Conservation (phyloP, 495 filamentous ascomycete species). For the Friedmanniomyces simplex region DNA sequence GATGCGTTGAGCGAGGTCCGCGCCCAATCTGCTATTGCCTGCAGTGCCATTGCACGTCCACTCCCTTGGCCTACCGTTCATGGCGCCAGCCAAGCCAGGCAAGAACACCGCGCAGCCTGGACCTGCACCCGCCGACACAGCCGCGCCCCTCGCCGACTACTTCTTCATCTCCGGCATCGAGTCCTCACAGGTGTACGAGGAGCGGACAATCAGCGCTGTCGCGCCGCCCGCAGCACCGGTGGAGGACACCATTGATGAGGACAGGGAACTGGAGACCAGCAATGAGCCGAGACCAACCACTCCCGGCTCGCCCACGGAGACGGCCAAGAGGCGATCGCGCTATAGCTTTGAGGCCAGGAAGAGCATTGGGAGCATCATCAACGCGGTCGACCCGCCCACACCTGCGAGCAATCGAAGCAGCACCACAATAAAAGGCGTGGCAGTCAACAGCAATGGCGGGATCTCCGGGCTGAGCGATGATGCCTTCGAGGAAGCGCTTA, state of each 20-base stretch:
- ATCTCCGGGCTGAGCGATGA: conserved; percentile 45
- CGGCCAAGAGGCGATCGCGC: conserved; percentile 50
- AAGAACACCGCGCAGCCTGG: conserved; percentile 7
- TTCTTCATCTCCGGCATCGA: conserved; percentile 97
- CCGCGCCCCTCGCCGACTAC: conserved; percentile 86
- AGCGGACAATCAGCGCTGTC: conserved; percentile 26
- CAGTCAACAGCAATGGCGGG: conserved; percentile 14
- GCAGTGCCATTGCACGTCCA: conserved; percentile 16
- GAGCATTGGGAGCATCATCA: conserved; percentile 55
- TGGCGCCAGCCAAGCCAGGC: conserved; percentile 15
- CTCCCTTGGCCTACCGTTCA: conserved; percentile 4
- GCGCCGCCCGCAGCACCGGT: conserved; percentile 42
- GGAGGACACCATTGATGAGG: conserved; percentile 74
- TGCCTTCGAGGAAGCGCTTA: conserved; percentile 84
- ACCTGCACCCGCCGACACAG: conserved; percentile 33
- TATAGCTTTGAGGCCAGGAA: conserved; percentile 51
- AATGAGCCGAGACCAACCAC: conserved; percentile 44
- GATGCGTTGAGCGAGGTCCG: neutral
- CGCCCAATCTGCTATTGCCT: neutral
- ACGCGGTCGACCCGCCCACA: conserved; percentile 23
- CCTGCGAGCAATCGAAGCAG: conserved; percentile 81
- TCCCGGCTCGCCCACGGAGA: conserved; percentile 37
- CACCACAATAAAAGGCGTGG: conserved; percentile 60
- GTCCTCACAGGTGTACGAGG: conserved; percentile 48
- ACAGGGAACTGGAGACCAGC: conserved; percentile 39